Conservation (phyloP, 192 early-diverging fungal species). For the Coemansia sp. region DNA sequence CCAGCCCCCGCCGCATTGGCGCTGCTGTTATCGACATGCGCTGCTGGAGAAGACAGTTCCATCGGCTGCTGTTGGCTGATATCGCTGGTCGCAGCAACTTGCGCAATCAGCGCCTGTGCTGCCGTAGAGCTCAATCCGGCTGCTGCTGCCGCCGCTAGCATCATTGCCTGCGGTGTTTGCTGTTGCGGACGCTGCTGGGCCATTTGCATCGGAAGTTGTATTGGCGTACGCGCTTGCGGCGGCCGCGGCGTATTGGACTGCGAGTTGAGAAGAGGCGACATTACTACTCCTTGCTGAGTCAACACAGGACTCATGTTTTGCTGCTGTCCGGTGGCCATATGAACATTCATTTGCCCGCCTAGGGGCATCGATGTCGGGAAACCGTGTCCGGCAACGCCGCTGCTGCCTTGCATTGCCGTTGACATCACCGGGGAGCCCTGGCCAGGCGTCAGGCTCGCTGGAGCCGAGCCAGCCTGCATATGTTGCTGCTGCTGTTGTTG, state of each 20-base stretch:
- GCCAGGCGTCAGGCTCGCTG: not conserved
- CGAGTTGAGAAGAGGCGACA: constrained; percentile 16
- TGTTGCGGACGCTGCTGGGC: constrained; percentile 21
- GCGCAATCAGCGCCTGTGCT: constrained; percentile 43
- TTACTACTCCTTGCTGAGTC: constrained; percentile 12
- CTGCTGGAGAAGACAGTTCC: not conserved
- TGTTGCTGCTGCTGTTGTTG: constrained; percentile 32
- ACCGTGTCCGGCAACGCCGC: not conserved
- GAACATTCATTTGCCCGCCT: not conserved
- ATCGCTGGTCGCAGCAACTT: constrained; percentile 37
- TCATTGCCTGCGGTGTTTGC: constrained; percentile 41
- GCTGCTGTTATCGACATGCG: not conserved
- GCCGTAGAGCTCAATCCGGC: constrained; percentile 37
- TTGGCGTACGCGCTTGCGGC: constrained; percentile 7
- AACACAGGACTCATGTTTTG: constrained; percentile 14
- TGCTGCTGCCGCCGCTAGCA: constrained; percentile 40
- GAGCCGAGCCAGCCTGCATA: not conserved
- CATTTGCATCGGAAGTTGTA: constrained; percentile 15
- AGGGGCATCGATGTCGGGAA: constrained; percentile 5
- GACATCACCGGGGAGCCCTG: constrained; percentile 7
- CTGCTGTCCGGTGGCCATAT: constrained; percentile 15
- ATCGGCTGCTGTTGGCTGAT: constrained; percentile 19
- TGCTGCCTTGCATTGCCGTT: not conserved
- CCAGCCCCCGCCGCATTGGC: not conserved
- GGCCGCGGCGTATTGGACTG: constrained; percentile 11